These are phyloP conservation scores for Coemansia sp. DNA, from an alignment of 192 early-diverging fungal species.

Conservation along the genomic window DNA sequence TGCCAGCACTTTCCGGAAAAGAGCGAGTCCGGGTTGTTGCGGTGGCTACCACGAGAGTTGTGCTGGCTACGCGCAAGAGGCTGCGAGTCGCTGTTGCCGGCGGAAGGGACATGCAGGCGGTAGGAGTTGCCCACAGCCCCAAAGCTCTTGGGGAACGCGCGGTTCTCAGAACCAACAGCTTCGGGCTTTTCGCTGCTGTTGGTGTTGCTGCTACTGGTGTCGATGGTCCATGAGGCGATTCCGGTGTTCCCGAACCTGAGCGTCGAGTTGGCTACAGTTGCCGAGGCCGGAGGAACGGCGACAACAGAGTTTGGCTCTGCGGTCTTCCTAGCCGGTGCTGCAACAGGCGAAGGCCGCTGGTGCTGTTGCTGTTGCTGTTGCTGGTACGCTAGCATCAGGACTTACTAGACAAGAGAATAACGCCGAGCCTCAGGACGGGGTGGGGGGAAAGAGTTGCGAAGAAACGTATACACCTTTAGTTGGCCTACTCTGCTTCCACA, in stretches of 20 bases:
- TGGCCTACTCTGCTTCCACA: conserved; percentile 8
- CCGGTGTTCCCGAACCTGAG: conserved; percentile 51
- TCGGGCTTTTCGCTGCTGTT: conserved; percentile 6
- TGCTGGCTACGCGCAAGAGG: conserved; percentile 37
- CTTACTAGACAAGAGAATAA: neutral
- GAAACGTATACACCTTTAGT: conserved; percentile 2
- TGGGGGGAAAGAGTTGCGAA: neutral
- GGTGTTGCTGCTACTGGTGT: neutral
- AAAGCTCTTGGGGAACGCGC: conserved; percentile 28
- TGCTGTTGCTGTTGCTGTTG: conserved; percentile 15
- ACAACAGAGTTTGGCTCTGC: conserved; percentile 17
- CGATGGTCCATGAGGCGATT: conserved; percentile 33
- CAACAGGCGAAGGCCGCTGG: conserved; percentile 13
- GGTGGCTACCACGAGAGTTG: conserved; percentile 33
- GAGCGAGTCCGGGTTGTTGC: conserved; percentile 27
- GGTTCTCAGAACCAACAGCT: neutral
- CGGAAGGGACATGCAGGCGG: conserved; percentile 15
- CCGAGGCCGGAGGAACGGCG: conserved; percentile 39
- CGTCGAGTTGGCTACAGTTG: conserved; percentile 33
- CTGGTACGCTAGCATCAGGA: conserved; percentile 51
- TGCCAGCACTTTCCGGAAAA: conserved; percentile 46
- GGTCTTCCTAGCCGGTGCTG: conserved; percentile 7
- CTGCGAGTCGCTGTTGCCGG: conserved; percentile 20
- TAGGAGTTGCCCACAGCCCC: conserved; percentile 19
- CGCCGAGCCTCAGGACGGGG: neutral